Conservation (phyloP, 768 basidiomycete genomes). For the Dictyophora rubrovolvata region DNA sequence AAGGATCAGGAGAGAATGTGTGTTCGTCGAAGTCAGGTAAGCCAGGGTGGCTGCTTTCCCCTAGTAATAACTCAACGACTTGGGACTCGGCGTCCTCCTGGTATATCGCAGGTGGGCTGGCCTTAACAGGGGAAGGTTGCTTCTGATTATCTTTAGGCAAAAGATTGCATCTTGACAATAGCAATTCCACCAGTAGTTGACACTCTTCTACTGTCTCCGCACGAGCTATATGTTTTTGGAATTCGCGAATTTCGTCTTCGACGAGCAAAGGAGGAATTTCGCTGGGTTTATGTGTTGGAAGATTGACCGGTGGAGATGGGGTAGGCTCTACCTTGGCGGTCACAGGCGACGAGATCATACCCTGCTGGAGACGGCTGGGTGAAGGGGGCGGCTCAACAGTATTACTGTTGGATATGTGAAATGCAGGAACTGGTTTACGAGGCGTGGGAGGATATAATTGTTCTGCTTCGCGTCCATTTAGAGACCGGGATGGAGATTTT, state of each 20-base stretch:
- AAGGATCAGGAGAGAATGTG: too few relatives aligned
- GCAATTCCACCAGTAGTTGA: constrained; percentile 75
- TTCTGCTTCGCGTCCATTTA: neutral
- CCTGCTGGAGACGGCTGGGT: neutral
- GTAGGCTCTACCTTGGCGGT: neutral
- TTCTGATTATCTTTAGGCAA: constrained; percentile 20
- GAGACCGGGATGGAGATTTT: neutral
- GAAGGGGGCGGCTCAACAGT: neutral
- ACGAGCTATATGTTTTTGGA: constrained; percentile 54
- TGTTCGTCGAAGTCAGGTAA: neutral
- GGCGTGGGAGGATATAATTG: neutral
- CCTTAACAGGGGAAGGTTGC: neutral
- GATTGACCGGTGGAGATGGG: neutral
- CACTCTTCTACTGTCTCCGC: constrained; percentile 78
- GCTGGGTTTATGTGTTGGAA: neutral
- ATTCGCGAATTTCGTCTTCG: constrained; percentile 45
- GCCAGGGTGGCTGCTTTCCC: constrained; percentile 10
- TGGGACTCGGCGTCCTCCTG: neutral
- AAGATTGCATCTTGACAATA: constrained; percentile 54
- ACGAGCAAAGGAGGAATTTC: constrained; percentile 19
- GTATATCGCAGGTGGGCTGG: neutral
- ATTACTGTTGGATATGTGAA: neutral
- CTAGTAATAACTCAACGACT: constrained; percentile 8
- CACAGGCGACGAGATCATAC: neutral
- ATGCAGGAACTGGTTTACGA: neutral